These are phyloP conservation scores for Luffa aegyptiaca DNA, from an alignment of 306 rosid species.

Conservation along the genomic window DNA sequence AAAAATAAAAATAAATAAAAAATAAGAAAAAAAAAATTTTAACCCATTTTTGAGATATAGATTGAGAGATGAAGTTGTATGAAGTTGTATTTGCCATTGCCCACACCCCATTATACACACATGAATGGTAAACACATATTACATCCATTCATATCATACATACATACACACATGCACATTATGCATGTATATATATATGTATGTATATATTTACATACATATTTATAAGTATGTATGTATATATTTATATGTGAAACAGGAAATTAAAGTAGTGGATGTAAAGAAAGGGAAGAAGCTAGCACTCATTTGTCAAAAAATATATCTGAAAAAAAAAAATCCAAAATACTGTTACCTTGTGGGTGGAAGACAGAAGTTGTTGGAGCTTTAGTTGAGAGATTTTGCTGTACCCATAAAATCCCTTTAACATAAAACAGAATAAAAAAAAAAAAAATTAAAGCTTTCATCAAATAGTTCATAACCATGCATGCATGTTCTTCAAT, in stretches of 20 bases:
- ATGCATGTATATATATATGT: neutral
- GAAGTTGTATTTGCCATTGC: too few relatives aligned
- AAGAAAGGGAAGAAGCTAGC: neutral
- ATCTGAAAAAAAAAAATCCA: neutral
- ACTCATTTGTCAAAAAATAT: neutral
- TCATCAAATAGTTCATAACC: neutral
- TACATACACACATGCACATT: too few relatives aligned
- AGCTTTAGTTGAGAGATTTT: neutral
- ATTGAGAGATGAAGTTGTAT: too few relatives aligned
- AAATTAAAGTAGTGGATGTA: neutral
- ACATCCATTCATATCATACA: too few relatives aligned
- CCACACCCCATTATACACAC: too few relatives aligned
- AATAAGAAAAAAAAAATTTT: too few relatives aligned
- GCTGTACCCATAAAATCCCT: slow-evolving; percentile 2
- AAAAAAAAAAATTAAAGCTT: neutral
- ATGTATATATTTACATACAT: neutral
- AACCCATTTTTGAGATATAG: too few relatives aligned
- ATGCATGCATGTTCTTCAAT: neutral
- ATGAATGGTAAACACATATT: too few relatives aligned
- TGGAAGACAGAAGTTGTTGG: neutral
- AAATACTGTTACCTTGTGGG: slow-evolving; percentile 9
- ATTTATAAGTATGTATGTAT: neutral
- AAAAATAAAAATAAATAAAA: too few relatives aligned
- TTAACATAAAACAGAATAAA: neutral
- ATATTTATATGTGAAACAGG: neutral